Evolutionary conservation across 2,329 filamentous ascomycete species (phyloP).

Genomic region (Chrysoporthe deuterocubensis): DNA sequence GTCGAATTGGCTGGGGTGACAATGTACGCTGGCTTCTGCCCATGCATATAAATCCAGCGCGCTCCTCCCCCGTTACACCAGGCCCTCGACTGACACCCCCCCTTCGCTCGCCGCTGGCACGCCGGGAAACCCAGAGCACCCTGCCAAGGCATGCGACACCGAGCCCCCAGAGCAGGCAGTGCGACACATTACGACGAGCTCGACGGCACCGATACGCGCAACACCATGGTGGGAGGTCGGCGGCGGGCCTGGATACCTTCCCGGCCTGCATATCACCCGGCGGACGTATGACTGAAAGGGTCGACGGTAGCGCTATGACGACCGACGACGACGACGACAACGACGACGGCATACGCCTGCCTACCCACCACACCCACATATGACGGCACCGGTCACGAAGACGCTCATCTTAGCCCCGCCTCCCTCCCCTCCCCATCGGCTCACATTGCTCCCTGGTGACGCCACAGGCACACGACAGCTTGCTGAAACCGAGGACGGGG

Average conservation of each 20-base stretch:
- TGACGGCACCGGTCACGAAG: background rate
- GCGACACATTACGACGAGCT: no score
- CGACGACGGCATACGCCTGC: background rate
- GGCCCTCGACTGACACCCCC: no score
- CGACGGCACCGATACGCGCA: background rate
- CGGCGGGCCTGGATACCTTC: no score
- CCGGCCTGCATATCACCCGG: background rate
- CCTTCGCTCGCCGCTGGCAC: background rate
- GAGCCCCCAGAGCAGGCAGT: no score
- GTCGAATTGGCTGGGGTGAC: background rate
- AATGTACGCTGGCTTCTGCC: background rate
- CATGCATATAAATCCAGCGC: constrained; percentile 13
- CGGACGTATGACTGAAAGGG: background rate
- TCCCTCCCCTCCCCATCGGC: background rate
- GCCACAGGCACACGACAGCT: constrained; percentile 5
- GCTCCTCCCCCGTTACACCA: background rate
- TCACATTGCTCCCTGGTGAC: background rate
- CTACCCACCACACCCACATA: background rate
- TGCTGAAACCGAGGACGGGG: background rate
- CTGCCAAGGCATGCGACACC: background rate
- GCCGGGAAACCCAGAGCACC: no score
- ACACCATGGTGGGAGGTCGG: no score
- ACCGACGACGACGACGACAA: background rate
- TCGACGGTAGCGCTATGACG: background rate
- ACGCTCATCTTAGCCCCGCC: background rate